phyloP scores from a whole-genome alignment of 31 red algal species.

The Endocladia muricata region DNA sequence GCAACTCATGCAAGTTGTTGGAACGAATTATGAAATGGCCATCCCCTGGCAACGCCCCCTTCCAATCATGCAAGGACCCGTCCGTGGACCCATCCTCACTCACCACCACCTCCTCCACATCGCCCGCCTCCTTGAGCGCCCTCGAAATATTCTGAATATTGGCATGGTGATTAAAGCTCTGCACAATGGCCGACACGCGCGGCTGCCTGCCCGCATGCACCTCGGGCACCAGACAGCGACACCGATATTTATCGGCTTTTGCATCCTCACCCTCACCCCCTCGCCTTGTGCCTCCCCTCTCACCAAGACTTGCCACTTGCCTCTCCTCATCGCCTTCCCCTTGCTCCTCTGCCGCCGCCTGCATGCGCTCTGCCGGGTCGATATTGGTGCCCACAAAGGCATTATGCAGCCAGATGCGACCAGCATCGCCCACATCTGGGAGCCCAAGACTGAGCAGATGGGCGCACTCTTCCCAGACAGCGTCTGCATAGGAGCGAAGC shows the following conservation, averaged over 20 bases:
- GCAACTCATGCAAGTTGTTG: conserved; percentile 79
- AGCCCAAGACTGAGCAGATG: conserved; percentile 17
- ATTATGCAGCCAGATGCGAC: conserved; percentile 39
- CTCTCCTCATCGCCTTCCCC: conserved; percentile 1
- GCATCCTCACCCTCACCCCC: no score
- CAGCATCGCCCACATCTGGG: conserved; percentile 46
- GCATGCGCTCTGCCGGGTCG: neutral
- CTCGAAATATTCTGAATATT: conserved; percentile 65
- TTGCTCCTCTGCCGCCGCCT: neutral
- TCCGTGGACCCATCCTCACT: conserved; percentile 80
- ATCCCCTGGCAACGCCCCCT: conserved; percentile 23
- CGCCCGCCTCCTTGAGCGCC: conserved; percentile 13
- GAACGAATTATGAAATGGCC: conserved; percentile 64
- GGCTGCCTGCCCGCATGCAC: conserved; percentile 33
- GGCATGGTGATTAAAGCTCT: conserved; percentile 72
- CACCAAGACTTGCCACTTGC: no score
- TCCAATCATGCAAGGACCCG: conserved; percentile 75
- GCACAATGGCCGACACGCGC: conserved; percentile 60
- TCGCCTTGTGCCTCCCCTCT: no score
- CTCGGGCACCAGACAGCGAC: conserved; percentile 39
- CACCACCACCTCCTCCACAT: conserved; percentile 58
- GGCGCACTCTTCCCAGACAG: conserved; percentile 44
- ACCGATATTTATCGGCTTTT: conserved; percentile 21
- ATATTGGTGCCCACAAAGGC: conserved; percentile 57
- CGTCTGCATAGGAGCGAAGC: neutral